Conservation (phyloP, 305 asterid genomes). For the Rubia peregrina region DNA sequence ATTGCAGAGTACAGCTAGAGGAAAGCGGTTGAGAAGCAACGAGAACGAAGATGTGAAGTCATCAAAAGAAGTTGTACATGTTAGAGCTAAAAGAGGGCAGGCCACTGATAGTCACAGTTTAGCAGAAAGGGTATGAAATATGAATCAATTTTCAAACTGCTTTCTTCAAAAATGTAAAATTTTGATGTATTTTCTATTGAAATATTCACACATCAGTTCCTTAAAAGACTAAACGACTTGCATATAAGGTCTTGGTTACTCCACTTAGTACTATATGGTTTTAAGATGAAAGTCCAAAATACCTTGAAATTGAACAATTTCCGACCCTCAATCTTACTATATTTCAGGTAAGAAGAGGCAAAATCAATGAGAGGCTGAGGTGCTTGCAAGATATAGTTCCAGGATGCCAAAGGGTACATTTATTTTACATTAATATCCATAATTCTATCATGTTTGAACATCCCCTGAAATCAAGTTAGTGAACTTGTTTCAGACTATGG, state of each 20-base stretch:
- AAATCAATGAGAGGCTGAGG: conserved; percentile 65
- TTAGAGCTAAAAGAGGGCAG: conserved; percentile 86
- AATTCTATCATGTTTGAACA: not conserved
- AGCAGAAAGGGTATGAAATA: conserved; percentile 68
- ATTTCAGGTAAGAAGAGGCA: conserved; percentile 74
- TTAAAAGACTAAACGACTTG: too few species aligned
- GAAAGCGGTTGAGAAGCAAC: conserved; percentile 38
- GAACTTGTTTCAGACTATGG: conserved; percentile 65
- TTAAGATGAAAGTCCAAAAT: too few species aligned
- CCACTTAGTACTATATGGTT: too few species aligned
- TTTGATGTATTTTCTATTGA: not conserved
- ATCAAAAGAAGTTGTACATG: conserved; percentile 65
- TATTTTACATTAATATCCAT: not conserved
- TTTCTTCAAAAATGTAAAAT: not conserved
- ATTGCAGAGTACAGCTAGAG: conserved; percentile 41
- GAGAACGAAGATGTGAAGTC: conserved; percentile 35
- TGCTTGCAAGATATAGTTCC: conserved; percentile 91
- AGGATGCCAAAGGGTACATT: conserved; percentile 76
- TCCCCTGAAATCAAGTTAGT: not conserved
- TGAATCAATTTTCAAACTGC: not conserved
- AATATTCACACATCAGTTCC: too few species aligned
- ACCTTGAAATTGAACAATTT: too few species aligned
- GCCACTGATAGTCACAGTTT: conserved; percentile 96
- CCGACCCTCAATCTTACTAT: not conserved
- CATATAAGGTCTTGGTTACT: too few species aligned